Evolutionary conservation across 768 basidiomycete genomes (phyloP).

Genomic region (Tephrocybe sp.): DNA sequence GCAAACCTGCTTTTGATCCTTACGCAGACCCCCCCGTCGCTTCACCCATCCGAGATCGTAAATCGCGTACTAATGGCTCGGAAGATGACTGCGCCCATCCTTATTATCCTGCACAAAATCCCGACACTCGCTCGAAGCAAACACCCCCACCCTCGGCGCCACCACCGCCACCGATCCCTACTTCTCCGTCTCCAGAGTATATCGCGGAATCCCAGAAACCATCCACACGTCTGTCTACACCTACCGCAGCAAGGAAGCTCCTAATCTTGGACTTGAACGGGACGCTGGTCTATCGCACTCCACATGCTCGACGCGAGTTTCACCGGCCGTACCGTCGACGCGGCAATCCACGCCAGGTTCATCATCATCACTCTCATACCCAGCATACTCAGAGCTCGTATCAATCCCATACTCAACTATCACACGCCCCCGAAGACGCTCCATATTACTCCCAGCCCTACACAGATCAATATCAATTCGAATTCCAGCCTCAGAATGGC

Average conservation of each 20-base stretch:
- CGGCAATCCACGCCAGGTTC: background rate
- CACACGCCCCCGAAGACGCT: background rate
- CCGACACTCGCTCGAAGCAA: no score
- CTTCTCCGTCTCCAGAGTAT: constrained; percentile 30
- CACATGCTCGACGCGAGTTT: constrained; percentile 23
- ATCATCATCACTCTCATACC: background rate
- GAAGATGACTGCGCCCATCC: no score
- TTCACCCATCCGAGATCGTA: no score
- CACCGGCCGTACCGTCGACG: constrained; percentile 8
- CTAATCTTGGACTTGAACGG: constrained; percentile 78
- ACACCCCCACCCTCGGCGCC: no score
- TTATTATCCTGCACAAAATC: no score
- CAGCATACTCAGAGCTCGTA: background rate
- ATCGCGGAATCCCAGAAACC: constrained; percentile 26
- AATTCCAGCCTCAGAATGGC: constrained; percentile 10
- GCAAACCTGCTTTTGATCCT: constrained; percentile 18
- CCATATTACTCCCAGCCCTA: background rate
- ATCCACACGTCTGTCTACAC: constrained; percentile 24
- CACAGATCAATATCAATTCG: background rate
- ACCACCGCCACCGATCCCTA: constrained; percentile 43
- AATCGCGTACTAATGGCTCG: no score
- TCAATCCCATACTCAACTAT: background rate
- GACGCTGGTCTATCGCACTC: constrained; percentile 62
- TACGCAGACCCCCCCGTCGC: constrained; percentile 16
- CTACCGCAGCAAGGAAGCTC: constrained; percentile 49